phyloP scores from a whole-genome alignment of 2,329 filamentous ascomycete genomes.

The Exophiala calicioides region DNA sequence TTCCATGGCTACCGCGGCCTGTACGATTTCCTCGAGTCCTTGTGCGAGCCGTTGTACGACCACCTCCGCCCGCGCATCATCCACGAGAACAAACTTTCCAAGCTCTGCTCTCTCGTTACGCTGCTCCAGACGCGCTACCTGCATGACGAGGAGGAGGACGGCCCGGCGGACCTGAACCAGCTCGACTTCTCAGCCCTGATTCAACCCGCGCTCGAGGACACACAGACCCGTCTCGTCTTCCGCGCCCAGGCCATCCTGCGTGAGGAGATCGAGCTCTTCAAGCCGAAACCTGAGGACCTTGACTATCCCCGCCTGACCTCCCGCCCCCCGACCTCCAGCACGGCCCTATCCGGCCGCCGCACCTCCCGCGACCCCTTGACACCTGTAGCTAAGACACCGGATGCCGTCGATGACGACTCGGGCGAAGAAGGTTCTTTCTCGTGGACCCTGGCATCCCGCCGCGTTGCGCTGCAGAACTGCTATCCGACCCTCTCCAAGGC shows the following conservation, averaged over 20 bases:
- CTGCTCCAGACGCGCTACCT: conserved; percentile 67
- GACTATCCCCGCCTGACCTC: conserved; percentile 60
- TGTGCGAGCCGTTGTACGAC: conserved; percentile 69
- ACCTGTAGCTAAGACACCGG: conserved; percentile 39
- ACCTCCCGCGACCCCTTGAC: conserved; percentile 36
- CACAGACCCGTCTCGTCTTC: conserved; percentile 67
- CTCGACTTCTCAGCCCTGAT: conserved; percentile 65
- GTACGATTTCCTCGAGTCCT: conserved; percentile 66
- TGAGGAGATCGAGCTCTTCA: conserved; percentile 67
- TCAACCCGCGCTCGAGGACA: conserved; percentile 66
- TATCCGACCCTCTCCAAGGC: conserved; percentile 68
- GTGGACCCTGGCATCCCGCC: conserved; percentile 27
- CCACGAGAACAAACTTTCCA: conserved; percentile 66
- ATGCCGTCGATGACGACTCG: conserved; percentile 54
- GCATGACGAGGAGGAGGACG: conserved; percentile 58
- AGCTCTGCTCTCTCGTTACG: conserved; percentile 67
- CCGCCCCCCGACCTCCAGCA: conserved; percentile 36
- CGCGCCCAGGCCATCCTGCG: conserved; percentile 63
- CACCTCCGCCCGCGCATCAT: conserved; percentile 65
- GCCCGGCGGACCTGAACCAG: conserved; percentile 52
- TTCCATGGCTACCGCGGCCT: conserved; percentile 63
- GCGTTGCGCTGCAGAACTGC: conserved; percentile 22
- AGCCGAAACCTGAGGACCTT: conserved; percentile 64
- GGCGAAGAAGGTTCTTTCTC: conserved; percentile 33
- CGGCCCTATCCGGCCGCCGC: conserved; percentile 35